Evolutionary conservation across 768 basidiomycete species (phyloP), one percentile per base, ranked within the genome.

Genomic region (Leccinum truebloodii): DNA sequence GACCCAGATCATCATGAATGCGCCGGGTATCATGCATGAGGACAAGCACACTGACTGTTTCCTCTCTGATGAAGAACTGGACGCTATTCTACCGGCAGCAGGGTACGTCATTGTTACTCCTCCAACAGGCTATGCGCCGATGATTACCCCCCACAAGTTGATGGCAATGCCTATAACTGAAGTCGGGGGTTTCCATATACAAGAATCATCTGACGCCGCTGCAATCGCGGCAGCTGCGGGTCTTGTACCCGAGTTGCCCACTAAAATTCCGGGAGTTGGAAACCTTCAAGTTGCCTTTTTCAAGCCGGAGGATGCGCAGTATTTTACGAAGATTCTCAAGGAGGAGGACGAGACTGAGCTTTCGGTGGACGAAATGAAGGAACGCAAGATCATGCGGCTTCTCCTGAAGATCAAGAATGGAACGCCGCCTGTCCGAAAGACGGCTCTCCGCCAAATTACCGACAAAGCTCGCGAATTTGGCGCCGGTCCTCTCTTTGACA

Each of bases 401-500:
- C 80, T 99, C 56, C 83, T 99, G 67, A 98, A 98, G 78, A 98
- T 99, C 78, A 98, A 99, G 82, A 99, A 98, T 71, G 97, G 97
- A 53, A 98, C 96, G 3, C 97, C 97, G 28, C 96, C 97, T 12
- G 95, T 98, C 60, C 89, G 97, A 59, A 99, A 99, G 76, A 94
- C 96, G 2, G 97, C 97, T 13, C 86, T 98, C 39, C 86, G 96
- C 55, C 96, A 98, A 72, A 98, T 99, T 69, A 98, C 97, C 16
- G 97, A 99, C 82, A 97, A 98, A 74, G 97, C 97, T 63, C 89
- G 97, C 65, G 95, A 99, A 69, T 98, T 98, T 60, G 96, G 97
- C 54, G 95, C 97, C 37, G 97, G 95, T 28, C 97, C 97, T 18
- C 81, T 98, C 6, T 99, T 98, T 75, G 97, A 99, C 79, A 99